A percentile compares a stretch with the other conserved stretches of the same genome.
These are phyloP conservation scores for Zygoascus flipseniorum DNA, from an alignment of 805 yeast species.

Conservation along the genomic window DNA sequence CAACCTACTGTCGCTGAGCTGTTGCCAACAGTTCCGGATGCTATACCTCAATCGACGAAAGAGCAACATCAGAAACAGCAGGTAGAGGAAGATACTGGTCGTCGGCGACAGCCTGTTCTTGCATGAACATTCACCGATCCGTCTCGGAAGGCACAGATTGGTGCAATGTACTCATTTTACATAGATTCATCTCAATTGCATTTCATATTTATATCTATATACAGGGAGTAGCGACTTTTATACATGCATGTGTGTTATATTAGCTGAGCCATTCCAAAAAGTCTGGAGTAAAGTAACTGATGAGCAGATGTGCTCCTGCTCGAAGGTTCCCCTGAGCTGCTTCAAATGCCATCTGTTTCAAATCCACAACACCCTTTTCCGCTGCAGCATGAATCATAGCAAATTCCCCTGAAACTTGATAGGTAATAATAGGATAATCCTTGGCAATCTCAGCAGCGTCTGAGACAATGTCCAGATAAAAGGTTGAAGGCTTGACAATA, in stretches of 20 bases:
- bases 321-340: conserved; percentile 84
- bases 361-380: conserved; percentile 84
- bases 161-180: no score
- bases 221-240: background rate
- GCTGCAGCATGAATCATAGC: conserved; percentile 99
- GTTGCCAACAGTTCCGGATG: conserved; percentile 5
- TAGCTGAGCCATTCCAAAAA: conserved; percentile 76
- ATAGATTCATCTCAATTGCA: background rate
- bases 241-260: background rate
- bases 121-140: conserved; percentile 4
- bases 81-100: background rate
- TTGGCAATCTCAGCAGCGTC: conserved; percentile 78
- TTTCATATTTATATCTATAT: conserved; percentile 4
- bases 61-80: conserved; percentile 1
- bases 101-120: conserved; percentile 9
- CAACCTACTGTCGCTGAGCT: background rate
- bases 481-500: conserved; percentile 92
- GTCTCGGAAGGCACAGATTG: no score
- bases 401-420: conserved; percentile 95
- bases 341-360: conserved; percentile 70
- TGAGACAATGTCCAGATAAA: conserved; percentile 81
- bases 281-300: conserved; percentile 91
- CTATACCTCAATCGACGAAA: conserved; percentile 1
- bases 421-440: conserved; percentile 86
- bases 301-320: conserved; percentile 91